Percentiles rank a stretch among this genome's conserved stretches.
Evolutionary conservation across 108 stramenopile genomes (phyloP).

Genomic region (Fragilaria crotonensis): DNA sequence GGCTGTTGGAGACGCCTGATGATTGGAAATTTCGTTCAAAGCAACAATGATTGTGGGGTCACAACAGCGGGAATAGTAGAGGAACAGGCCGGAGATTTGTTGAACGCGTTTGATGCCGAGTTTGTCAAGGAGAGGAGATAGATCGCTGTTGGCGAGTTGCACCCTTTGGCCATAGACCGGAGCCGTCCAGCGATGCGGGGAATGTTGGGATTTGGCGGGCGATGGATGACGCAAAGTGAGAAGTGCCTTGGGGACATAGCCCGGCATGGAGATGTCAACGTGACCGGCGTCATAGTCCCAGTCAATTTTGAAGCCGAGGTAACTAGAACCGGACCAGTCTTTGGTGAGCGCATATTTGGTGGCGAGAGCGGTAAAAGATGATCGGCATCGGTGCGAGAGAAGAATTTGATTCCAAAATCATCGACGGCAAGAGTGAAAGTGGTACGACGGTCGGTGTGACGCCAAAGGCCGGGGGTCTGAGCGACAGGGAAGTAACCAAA

Average conservation of each 20-base stretch:
- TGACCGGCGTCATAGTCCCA: conserved; percentile 17
- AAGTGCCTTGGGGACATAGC: not conserved
- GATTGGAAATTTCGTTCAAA: no score
- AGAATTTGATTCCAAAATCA: conserved; percentile 29
- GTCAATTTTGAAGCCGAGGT: conserved; percentile 15
- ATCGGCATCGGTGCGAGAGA: no score
- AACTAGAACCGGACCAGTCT: conserved; percentile 23
- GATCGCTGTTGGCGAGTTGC: conserved; percentile 4
- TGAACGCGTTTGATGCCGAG: conserved; percentile 1
- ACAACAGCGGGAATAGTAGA: conserved; percentile 6
- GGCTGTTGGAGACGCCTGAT: not conserved
- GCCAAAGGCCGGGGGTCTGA: conserved; percentile 9
- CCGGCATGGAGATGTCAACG: no score
- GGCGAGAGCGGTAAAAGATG: not conserved
- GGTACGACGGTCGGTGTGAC: no score
- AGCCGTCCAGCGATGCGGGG: no score
- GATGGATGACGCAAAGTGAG: not conserved
- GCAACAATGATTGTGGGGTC: not conserved
- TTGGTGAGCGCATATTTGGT: not conserved
- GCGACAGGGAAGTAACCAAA: conserved; percentile 7
- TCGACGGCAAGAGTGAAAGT: conserved; percentile 24
- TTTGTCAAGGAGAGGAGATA: not conserved
- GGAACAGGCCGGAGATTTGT: conserved; percentile 6
- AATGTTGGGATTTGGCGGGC: conserved; percentile 24
- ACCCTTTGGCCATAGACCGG: no score